Evolutionary conservation across 2,329 filamentous ascomycete species (phyloP), one percentile per base, ranked within the genome.

Genomic region (Trichoderma koningii): DNA sequence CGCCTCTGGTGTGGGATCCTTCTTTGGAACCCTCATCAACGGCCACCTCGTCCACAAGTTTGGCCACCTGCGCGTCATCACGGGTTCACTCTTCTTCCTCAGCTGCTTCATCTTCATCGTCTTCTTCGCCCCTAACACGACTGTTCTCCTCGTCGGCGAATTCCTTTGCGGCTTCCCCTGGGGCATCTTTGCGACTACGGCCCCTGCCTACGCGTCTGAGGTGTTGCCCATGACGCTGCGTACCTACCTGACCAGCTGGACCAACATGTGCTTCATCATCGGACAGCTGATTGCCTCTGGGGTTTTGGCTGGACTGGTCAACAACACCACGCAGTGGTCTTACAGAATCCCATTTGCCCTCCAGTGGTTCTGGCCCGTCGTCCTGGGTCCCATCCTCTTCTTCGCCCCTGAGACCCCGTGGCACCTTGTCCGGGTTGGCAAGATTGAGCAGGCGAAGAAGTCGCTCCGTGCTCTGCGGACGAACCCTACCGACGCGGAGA

Each of bases 281-380:
- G 81, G 81, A 0, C 79, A 82, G 66, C 71, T 82, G 48, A 75
- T 83, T 42, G 77, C 77, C 1, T 76, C 78, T 5, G 73, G 72
- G 0, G 62, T 75, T 17, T 55, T 74, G 60, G 64, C 69, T 9
- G 70, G 71, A 4, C 66, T 74, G 28, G 68, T 71, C 38, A 66
- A 71, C 41, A 73, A 75, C 23, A 66, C 70, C 0, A 69, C 76
- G 2, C 69, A 82, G 26, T 83, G 79, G 78, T 76, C 78, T 0
- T 84, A 80, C 68, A 74, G 78, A 9, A 80, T 79, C 14, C 81
- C 81, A 0, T 84, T 81, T 63, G 81, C 76, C 0, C 60, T 83
- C 0, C 81, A 83, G 66, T 84, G 82, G 82, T 70, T 78, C 5
- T 84, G 79, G 77, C 80, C 81, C 0, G 72, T 78, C 1, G 72